A percentile compares a stretch with the other conserved stretches of the same genome.
phyloP scores from a whole-genome alignment of 2,329 filamentous ascomycete genomes.

The Pyrenophora seminiperda region DNA sequence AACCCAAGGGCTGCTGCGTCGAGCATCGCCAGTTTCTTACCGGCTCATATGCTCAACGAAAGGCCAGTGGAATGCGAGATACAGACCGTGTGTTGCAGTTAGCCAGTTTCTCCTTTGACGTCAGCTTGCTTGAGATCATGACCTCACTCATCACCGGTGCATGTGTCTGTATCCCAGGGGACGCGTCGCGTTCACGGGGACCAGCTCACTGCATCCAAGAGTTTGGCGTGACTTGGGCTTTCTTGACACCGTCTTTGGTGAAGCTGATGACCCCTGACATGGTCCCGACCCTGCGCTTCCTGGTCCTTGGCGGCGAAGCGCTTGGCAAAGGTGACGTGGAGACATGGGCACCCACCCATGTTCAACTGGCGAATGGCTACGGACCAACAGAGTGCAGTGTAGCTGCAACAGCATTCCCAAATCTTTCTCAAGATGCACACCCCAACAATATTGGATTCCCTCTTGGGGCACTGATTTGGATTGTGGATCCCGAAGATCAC shows the following conservation, averaged over 20 bases:
- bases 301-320: slow-evolving; percentile 49
- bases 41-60: not conserved
- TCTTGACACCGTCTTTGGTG: slow-evolving; percentile 49
- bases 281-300: slow-evolving; percentile 46
- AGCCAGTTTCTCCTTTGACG: slow-evolving; percentile 51
- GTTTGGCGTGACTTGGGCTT: slow-evolving; percentile 46
- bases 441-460: slow-evolving; percentile 11
- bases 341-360: slow-evolving; percentile 39
- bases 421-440: slow-evolving; percentile 18
- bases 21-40: slow-evolving; percentile 3
- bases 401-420: not conserved
- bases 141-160: slow-evolving; percentile 52
- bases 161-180: slow-evolving; percentile 53
- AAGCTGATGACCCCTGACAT: slow-evolving; percentile 35
- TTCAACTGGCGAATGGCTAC: slow-evolving; percentile 12
- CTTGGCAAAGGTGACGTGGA: slow-evolving; percentile 43
- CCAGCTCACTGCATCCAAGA: slow-evolving; percentile 44
- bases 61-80: slow-evolving; percentile 2
- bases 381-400: slow-evolving; percentile 22
- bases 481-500: slow-evolving; percentile 10
- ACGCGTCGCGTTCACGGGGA: slow-evolving; percentile 51
- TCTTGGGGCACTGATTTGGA: not conserved
- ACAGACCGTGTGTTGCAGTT: slow-evolving; percentile 57
- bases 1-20: not conserved
- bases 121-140: slow-evolving; percentile 51